These are phyloP conservation scores for Pachyrhizus erosus DNA, from an alignment of 306 rosid species.

Conservation along the genomic window DNA sequence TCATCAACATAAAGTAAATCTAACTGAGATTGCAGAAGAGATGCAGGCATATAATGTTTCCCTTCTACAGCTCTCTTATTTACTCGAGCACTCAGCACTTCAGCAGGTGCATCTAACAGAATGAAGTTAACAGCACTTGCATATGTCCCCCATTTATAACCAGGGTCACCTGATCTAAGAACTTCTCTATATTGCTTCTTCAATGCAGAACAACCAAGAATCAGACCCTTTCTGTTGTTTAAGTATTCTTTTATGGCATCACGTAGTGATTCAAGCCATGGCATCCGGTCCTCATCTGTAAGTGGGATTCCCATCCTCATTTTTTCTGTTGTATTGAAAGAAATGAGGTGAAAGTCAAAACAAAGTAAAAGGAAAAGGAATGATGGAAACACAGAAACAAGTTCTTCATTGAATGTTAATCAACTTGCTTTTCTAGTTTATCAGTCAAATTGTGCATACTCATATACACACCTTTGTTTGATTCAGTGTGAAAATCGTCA, in stretches of 20 bases:
- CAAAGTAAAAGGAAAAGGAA: background rate
- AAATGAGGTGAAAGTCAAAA: background rate
- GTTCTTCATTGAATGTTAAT: background rate
- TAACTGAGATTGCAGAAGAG: constrained; percentile 81
- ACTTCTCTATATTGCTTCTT: constrained; percentile 71
- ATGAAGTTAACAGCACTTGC: constrained; percentile 62
- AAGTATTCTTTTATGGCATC: constrained; percentile 49
- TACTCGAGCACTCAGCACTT: constrained; percentile 63
- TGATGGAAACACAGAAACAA: background rate
- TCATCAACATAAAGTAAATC: constrained; percentile 75
- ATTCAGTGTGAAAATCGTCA: constrained; percentile 80
- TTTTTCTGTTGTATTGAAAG: constrained; percentile 58
- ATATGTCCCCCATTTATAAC: constrained; percentile 53
- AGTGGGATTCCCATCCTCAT: constrained; percentile 81
- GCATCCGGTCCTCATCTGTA: constrained; percentile 73
- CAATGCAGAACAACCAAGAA: constrained; percentile 87
- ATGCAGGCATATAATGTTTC: constrained; percentile 82
- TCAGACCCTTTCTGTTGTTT: constrained; percentile 38
- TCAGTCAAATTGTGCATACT: background rate
- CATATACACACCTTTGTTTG: constrained; percentile 68
- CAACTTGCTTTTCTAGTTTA: background rate
- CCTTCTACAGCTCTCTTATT: constrained; percentile 75
- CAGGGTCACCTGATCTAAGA: constrained; percentile 73
- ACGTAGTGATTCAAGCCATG: constrained; percentile 81
- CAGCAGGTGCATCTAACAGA: constrained; percentile 71